Base-by-base conservation (phyloP, 1,284 basidiomycete species). In the Hymenochaete sp. region DNA sequence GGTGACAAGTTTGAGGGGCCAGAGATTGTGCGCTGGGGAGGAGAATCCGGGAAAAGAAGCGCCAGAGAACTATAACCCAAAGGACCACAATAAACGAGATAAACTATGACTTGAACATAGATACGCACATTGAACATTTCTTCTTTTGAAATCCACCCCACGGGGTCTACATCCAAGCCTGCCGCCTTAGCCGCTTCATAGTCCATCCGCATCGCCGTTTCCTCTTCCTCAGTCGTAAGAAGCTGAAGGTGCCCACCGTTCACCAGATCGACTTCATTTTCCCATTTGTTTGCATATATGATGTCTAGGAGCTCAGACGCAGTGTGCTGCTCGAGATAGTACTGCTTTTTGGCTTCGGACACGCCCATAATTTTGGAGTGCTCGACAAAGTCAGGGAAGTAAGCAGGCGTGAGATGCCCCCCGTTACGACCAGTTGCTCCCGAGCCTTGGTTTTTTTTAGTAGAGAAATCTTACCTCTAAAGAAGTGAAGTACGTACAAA, bases 351-450 rank as follows among this genome's bases (percentile, higher is more conserved):
- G 0, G 82, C 77, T 45, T 84, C 76, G 2, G 68, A 66, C 0
- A 61, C 58, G 0, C 79, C 79, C 50, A 73, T 73, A 3, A 48
- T 44, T 6, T 56, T 42, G 21, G 63, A 53, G 8, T 67, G 65
- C 0, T 55, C 50, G 0, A 54, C 44, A 53, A 85, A 85, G 0
- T 63, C 62, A 1, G 56, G 47, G 57, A 77, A 80, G 1, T 63
- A 58, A 31, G 61, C 61, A 0, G 79, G 72, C 0, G 78, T 79
- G 16, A 89, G 67, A 56, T 90, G 85, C 0, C 87, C 85, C 0
- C 85, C 85, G 52, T 89, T 89, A 13, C 85, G 65, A 45, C 83
- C 84, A 39, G 84, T 89, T 19, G 85, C 86, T n/a, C 84, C 86
- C 27, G 81, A 78, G 58, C 84, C 85, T 88, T 52, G 0, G 18